Evolutionary conservation across 2,329 filamentous ascomycete genomes (phyloP).

Genomic region (Arthrobotrys conoides): DNA sequence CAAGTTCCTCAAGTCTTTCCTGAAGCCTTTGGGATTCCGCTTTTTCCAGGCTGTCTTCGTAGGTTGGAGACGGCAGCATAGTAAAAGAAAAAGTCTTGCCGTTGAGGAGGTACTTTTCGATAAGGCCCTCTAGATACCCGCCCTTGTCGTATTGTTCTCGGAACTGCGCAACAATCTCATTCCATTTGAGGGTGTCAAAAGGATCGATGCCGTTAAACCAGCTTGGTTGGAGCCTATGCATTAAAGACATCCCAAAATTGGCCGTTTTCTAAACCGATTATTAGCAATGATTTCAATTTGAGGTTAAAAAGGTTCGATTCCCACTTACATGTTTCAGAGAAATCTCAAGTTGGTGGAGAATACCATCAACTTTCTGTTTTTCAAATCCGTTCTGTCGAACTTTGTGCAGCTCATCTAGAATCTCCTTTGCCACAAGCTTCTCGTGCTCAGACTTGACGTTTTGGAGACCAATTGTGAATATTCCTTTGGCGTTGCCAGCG

Average conservation of each 20-base stretch:
- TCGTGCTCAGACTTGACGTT: constrained; percentile 89
- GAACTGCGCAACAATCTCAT: constrained; percentile 87
- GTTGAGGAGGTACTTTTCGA: constrained; percentile 91
- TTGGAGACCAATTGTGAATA: constrained; percentile 91
- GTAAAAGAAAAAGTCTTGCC: constrained; percentile 91
- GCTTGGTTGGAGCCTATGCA: constrained; percentile 87
- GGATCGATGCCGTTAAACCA: constrained; percentile 98
- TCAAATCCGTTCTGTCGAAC: constrained; percentile 85
- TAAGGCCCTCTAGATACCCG: constrained; percentile 83
- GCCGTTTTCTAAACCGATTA: constrained; percentile 81
- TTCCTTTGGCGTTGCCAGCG: constrained; percentile 79
- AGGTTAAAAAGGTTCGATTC: background rate
- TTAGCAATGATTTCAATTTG: constrained; percentile 2
- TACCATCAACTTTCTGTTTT: constrained; percentile 89
- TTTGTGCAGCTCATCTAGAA: constrained; percentile 80
- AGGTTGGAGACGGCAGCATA: constrained; percentile 87
- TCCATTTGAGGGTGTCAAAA: constrained; percentile 91
- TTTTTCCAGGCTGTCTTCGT: constrained; percentile 78
- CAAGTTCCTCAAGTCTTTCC: constrained; percentile 79
- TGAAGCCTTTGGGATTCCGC: constrained; percentile 84
- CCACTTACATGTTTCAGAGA: constrained; percentile 75
- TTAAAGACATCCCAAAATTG: constrained; percentile 90
- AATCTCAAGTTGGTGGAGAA: constrained; percentile 94
- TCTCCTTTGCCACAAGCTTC: constrained; percentile 79
- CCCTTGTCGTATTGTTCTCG: constrained; percentile 81